phyloP scores from a whole-genome alignment of 768 basidiomycete genomes.

The Filobasidium wieringae region DNA sequence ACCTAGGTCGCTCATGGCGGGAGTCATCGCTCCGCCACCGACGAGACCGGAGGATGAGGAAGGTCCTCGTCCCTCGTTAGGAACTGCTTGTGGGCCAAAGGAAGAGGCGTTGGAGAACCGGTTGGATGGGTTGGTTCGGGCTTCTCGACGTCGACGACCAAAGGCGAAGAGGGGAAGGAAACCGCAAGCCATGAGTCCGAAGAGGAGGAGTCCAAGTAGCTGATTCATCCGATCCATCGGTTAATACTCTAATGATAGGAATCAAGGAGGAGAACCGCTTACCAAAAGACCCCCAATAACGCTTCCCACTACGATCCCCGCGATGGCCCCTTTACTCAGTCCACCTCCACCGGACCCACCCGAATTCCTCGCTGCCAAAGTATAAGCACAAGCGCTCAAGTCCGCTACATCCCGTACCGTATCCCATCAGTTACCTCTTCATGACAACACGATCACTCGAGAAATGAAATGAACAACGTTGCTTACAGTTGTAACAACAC shows the following conservation, averaged over 20 bases:
- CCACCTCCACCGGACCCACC: not conserved
- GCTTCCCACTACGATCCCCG: conserved; percentile 31
- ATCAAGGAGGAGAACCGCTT: too few relatives aligned
- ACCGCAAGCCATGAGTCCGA: not conserved
- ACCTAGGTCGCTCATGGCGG: not conserved
- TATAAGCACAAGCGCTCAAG: conserved; percentile 27
- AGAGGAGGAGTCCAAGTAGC: not conserved
- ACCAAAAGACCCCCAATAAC: conserved; percentile 32
- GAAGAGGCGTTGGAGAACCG: not conserved
- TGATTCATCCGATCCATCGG: not conserved
- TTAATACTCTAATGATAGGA: too few relatives aligned
- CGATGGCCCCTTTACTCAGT: conserved; percentile 25
- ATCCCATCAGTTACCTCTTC: not conserved
- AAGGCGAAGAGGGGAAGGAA: not conserved
- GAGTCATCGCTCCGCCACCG: not conserved
- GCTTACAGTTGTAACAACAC: conserved; percentile 30
- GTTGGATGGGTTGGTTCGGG: not conserved
- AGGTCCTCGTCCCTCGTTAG: too few relatives aligned
- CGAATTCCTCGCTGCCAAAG: conserved; percentile 20
- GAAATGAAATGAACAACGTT: not conserved
- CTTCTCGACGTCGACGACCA: not conserved
- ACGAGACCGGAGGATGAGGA: too few relatives aligned
- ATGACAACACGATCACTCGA: not conserved
- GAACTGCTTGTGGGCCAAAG: not conserved
- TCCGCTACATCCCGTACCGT: conserved; percentile 25